Percentiles rank a stretch among this genome's conserved stretches.
Conservation (phyloP, 805 yeast genomes). For the Clavispora phyllophila region DNA sequence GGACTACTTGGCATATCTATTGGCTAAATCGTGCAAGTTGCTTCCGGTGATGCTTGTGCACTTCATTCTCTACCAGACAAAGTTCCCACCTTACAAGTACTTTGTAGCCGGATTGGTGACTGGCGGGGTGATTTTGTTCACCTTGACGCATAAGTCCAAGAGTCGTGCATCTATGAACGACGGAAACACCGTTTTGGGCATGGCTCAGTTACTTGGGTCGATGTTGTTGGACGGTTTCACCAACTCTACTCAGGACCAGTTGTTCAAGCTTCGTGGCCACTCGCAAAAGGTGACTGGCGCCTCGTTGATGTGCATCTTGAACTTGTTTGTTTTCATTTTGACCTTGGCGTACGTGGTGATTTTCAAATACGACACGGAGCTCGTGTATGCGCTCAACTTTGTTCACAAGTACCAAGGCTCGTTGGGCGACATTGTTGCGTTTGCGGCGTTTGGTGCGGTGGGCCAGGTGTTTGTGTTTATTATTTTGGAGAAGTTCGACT, state of each 20-base stretch:
- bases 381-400: slow-evolving; percentile 45
- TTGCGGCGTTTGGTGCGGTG: slow-evolving; percentile 75
- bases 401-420: slow-evolving; percentile 49
- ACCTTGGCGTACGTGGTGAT: slow-evolving; percentile 45
- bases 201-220: slow-evolving; percentile 52
- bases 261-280: slow-evolving; percentile 45
- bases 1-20: slow-evolving; percentile 75
- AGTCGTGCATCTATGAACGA: slow-evolving; percentile 28
- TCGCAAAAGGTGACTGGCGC: slow-evolving; percentile 61
- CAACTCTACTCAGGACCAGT: slow-evolving; percentile 86
- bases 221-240: slow-evolving; percentile 86
- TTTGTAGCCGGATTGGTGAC: slow-evolving; percentile 77
- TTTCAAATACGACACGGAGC: slow-evolving; percentile 42
- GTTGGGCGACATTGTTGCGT: slow-evolving; percentile 53
- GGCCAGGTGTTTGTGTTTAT: slow-evolving; percentile 94
- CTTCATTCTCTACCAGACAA: slow-evolving; percentile 58
- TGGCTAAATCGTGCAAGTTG: slow-evolving; percentile 90
- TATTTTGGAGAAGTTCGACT: slow-evolving; percentile 80
- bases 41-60: slow-evolving; percentile 93
- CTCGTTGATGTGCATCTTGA: slow-evolving; percentile 73
- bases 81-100: slow-evolving; percentile 73
- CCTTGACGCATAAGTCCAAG: slow-evolving; percentile 43
- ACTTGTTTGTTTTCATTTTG: slow-evolving; percentile 39
- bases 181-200: slow-evolving; percentile 50
- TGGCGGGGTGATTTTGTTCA: slow-evolving; percentile 75